These are phyloP conservation scores for Rhizopus arrhizus DNA, from an alignment of 371 early-diverging fungal species.

Conservation along the genomic window DNA sequence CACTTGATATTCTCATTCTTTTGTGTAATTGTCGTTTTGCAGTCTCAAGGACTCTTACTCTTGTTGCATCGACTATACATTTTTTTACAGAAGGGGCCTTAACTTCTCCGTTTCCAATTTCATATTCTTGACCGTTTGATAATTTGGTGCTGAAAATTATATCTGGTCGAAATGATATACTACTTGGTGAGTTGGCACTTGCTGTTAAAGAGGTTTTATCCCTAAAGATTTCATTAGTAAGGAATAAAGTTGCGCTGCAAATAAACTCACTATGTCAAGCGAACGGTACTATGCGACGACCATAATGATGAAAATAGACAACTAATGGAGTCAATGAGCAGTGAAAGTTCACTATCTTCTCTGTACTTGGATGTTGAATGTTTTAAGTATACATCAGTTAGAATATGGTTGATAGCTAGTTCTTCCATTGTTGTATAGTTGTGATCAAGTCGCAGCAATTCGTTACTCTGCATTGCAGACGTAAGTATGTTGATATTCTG, in stretches of 20 bases:
- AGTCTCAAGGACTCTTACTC: background rate
- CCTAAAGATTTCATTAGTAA: slow-evolving; percentile 7
- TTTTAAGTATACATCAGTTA: slow-evolving; percentile 7
- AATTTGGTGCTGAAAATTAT: background rate
- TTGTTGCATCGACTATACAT: background rate
- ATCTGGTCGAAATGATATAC: background rate
- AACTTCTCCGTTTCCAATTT: background rate
- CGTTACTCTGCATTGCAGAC: slow-evolving; percentile 1
- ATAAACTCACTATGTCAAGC: slow-evolving; percentile 3
- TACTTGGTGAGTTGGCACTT: background rate
- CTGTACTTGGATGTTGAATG: slow-evolving; percentile 3
- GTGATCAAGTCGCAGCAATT: slow-evolving; percentile 7
- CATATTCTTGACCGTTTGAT: background rate
- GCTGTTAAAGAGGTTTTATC: slow-evolving; percentile 1
- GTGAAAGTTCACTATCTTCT: slow-evolving; percentile 7
- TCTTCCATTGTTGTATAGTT: slow-evolving; percentile 8
- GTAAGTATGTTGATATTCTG: slow-evolving; percentile 2
- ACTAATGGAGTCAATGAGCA: slow-evolving; percentile 1
- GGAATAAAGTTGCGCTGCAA: slow-evolving; percentile 5
- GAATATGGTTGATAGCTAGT: slow-evolving; percentile 7
- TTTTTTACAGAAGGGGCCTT: slow-evolving; percentile 1
- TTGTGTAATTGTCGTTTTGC: background rate
- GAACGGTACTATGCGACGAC: background rate
- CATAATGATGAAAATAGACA: slow-evolving; percentile 7
- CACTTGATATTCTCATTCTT: slow-evolving; percentile 4